phyloP scores from a whole-genome alignment of 106 monocot genomes.

The Dendrobium nobile region DNA sequence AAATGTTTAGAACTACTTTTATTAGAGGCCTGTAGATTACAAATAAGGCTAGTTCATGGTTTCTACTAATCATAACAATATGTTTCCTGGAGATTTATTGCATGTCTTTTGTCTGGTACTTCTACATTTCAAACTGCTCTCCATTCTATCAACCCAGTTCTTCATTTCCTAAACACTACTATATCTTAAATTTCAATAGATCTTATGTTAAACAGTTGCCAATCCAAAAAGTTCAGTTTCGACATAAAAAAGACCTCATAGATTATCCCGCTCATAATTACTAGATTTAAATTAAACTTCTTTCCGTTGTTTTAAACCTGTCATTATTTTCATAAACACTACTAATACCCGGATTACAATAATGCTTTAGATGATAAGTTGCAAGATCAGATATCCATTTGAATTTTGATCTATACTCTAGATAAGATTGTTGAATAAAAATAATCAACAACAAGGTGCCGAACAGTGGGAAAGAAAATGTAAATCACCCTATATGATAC shows the following conservation, averaged over 20 bases:
- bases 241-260: neutral
- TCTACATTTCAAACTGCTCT: neutral
- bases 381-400: neutral
- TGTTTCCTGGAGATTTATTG: neutral
- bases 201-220: neutral
- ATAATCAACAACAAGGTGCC: neutral
- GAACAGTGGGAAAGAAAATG: neutral
- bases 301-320: neutral
- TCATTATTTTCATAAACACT: neutral
- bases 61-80: neutral
- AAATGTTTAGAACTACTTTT: neutral
- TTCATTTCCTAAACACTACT: neutral
- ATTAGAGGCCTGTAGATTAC: neutral
- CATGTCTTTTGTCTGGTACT: neutral
- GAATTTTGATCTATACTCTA: neutral
- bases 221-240: neutral
- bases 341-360: neutral
- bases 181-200: neutral
- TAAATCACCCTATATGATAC: neutral
- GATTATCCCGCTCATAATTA: neutral
- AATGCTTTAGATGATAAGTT: neutral
- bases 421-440: neutral
- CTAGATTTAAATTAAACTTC: neutral
- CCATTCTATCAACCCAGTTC: neutral
- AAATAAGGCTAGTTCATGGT: neutral